These are phyloP conservation scores for Candolleomyces efflorescens DNA, from an alignment of 768 basidiomycete species.

Conservation along the genomic window DNA sequence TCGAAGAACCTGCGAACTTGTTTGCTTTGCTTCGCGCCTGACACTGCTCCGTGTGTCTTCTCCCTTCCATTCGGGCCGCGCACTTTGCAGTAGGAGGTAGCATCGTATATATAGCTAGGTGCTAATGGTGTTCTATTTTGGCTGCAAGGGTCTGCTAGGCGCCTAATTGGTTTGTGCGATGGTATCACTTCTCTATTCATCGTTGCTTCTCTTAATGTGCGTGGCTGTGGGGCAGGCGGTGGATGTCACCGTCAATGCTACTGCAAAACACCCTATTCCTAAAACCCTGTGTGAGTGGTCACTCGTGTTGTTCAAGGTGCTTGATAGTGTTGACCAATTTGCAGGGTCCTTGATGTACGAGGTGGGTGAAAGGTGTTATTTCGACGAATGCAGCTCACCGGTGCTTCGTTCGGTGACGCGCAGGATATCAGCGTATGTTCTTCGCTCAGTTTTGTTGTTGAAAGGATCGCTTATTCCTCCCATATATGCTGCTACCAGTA, in stretches of 20 bases:
- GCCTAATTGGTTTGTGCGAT: too few species aligned
- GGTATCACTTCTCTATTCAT: not conserved
- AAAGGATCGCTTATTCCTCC: not conserved
- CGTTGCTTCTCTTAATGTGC: not conserved
- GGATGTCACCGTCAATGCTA: slow-evolving; percentile 39
- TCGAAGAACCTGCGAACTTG: too few species aligned
- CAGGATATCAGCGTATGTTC: slow-evolving; percentile 61
- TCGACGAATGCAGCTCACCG: not conserved
- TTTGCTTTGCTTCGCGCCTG: too few species aligned
- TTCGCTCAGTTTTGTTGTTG: not conserved
- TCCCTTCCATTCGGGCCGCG: too few species aligned
- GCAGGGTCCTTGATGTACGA: slow-evolving; percentile 50
- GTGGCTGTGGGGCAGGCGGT: slow-evolving; percentile 8
- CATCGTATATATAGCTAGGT: too few species aligned
- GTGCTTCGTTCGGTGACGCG: not conserved
- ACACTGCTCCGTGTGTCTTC: too few species aligned
- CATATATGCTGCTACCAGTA: slow-evolving; percentile 25
- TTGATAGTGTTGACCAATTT: not conserved
- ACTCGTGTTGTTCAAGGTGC: not conserved
- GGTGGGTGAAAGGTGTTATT: slow-evolving; percentile 23
- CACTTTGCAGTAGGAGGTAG: too few species aligned
- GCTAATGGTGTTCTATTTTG: too few species aligned
- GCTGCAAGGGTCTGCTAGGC: too few species aligned
- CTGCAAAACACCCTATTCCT: slow-evolving; percentile 49
- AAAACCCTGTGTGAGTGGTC: slow-evolving; percentile 45